Base-by-base conservation (phyloP, 2,329 filamentous ascomycete species). In the Aspergillus sp. region DNA sequence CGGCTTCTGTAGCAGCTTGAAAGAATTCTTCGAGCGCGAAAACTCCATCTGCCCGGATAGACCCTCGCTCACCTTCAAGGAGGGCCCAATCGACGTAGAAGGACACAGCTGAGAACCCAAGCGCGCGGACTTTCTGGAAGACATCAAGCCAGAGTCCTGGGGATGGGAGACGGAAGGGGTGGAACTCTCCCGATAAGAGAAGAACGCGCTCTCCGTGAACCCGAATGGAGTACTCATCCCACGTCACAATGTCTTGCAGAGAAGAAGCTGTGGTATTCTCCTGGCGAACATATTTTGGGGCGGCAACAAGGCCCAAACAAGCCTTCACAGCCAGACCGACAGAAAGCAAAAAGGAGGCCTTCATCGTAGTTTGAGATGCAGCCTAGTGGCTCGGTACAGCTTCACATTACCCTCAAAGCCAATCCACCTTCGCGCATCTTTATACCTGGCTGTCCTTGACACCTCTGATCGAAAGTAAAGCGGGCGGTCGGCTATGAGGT, bases 131-230 rank as follows among this genome's bases (percentile, higher is more conserved):
- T 60, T 84, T 84, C 55, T 85, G 81, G 59, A 85, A 83, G 36
- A 85, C 79, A 63, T 84, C 82, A 39, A 81, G 65, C 81, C 83
- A 85, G 25, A 85, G 64, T 54, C 84, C 83, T 0, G 82, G 83
- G 0, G 84, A 81, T 0, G 82, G 83, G 36, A 85, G 75, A 3
- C 83, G 76, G 62, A 80, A 77, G 58, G 84, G 84, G 62, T 84
- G 83, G 44, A 85, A 84, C 62, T 85, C 82, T 23, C 78, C 82
- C 1, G 75, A 76, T 63, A 80, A 81, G 27, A 84, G 74, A 50
- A 82, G 80, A 3, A 83, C 67, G 25, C 82, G 75, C 59, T 79
- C 75, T 39, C 81, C 81, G 59, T 83, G 82, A 63, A 84, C 72
- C 3, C 75, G 74, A 25, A 84, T 73, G 57, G 80, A 83, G 63